A percentile compares a stretch with the other conserved stretches of the same genome.
These are phyloP conservation scores for Candida arabinofermentans DNA, from an alignment of 805 yeast genomes.

Conservation along the genomic window DNA sequence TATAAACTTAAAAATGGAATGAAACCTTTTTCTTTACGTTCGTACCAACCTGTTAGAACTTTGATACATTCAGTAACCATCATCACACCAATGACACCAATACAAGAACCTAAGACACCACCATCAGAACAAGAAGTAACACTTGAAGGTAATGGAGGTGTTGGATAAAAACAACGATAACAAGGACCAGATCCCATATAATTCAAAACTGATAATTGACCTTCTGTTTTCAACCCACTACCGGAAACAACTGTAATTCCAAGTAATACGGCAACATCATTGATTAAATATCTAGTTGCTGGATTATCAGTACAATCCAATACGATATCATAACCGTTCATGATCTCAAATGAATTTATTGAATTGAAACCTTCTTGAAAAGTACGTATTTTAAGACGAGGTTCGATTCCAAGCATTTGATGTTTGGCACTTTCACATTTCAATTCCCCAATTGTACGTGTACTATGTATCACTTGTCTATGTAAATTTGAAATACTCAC, in stretches of 20 bases:
- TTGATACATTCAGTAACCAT: slow-evolving; percentile 89
- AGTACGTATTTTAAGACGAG: slow-evolving; percentile 53
- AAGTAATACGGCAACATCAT: slow-evolving; percentile 72
- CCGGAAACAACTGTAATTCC: slow-evolving; percentile 82
- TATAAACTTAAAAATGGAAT: slow-evolving; percentile 67
- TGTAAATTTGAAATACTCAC: slow-evolving; percentile 87
- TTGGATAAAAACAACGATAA: slow-evolving; percentile 89
- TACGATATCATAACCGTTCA: slow-evolving; percentile 66
- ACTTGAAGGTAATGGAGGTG: slow-evolving; percentile 80
- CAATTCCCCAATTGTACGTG: slow-evolving; percentile 57
- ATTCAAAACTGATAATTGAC: slow-evolving; percentile 79
- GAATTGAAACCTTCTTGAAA: slow-evolving; percentile 49
- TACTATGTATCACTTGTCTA: slow-evolving; percentile 79
- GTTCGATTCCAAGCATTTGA: slow-evolving; percentile 56
- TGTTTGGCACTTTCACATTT: slow-evolving; percentile 79
- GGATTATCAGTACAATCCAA: slow-evolving; percentile 97
- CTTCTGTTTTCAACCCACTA: slow-evolving; percentile 87
- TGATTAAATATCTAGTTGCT: slow-evolving; percentile 75
- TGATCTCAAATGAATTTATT: slow-evolving; percentile 58
- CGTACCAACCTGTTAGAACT: slow-evolving; percentile 55
- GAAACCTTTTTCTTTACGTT: slow-evolving; percentile 44
- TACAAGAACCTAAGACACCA: slow-evolving; percentile 95
- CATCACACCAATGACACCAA: slow-evolving; percentile 82
- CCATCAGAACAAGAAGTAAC: slow-evolving; percentile 89
- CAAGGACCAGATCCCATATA: slow-evolving; percentile 75